phyloP scores from a whole-genome alignment of 352 stramenopile genomes.

The Thraustochytrium sp. region DNA sequence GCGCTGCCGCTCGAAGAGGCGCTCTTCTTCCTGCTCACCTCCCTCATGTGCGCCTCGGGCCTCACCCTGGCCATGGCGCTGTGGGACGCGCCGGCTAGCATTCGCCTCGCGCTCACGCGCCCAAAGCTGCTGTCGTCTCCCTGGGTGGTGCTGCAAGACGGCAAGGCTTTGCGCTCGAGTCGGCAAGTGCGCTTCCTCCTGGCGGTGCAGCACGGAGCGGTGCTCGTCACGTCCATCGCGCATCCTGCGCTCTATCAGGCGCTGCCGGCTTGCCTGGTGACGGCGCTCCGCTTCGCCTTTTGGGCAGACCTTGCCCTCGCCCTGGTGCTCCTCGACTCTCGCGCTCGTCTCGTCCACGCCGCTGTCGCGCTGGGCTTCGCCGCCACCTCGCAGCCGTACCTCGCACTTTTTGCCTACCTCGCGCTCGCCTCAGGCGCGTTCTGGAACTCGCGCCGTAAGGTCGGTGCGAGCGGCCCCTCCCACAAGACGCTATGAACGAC shows the following conservation, averaged over 20 bases:
- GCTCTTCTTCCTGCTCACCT: conserved; percentile 18
- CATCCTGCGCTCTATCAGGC: neutral
- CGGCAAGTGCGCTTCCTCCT: neutral
- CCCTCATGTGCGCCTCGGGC: conserved; percentile 21
- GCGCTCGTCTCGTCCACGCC: neutral
- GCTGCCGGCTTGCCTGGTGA: neutral
- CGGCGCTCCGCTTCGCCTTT: neutral
- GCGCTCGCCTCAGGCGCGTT: neutral
- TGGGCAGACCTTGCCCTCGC: neutral
- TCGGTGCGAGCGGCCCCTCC: no score
- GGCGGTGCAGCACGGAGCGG: neutral
- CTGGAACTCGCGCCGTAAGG: no score
- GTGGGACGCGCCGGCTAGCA: neutral
- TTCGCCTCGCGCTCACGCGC: neutral
- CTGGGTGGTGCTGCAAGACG: no score
- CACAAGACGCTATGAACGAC: no score
- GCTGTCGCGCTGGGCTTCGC: neutral
- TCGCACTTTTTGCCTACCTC: neutral
- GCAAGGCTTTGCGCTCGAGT: neutral
- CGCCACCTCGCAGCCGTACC: neutral
- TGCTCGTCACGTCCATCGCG: neutral
- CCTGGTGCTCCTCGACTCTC: neutral
- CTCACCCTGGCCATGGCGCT: conserved; percentile 33
- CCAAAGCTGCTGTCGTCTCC: no score
- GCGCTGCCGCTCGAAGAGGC: conserved; percentile 8